A percentile compares a stretch with the other conserved stretches of the same genome.
phyloP scores from a whole-genome alignment of 2,329 filamentous ascomycete species.

The Phaeosphaeria sp. region DNA sequence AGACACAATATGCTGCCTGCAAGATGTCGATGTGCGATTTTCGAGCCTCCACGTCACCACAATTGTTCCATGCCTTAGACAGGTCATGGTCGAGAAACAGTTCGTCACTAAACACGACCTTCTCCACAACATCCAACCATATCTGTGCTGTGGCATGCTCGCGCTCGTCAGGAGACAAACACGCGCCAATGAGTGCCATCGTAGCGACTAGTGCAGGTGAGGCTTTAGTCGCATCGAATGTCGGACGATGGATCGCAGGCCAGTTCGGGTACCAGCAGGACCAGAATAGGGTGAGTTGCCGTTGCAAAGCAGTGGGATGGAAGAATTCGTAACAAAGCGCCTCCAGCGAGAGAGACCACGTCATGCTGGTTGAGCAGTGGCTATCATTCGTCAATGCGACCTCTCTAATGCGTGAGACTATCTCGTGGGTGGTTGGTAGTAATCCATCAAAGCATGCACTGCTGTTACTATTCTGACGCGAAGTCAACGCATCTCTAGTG shows the following conservation, averaged over 20 bases:
- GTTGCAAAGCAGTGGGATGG: background rate
- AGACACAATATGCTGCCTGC: no score
- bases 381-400: no score
- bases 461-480: no score
- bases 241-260: constrained; percentile 6
- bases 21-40: no score
- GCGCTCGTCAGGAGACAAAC: constrained; percentile 4
- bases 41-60: no score
- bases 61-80: no score
- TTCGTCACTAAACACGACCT: constrained; percentile 3
- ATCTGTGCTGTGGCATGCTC: constrained; percentile 2
- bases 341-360: constrained; percentile 2
- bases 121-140: constrained; percentile 6
- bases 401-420: no score
- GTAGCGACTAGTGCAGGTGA: constrained; percentile 1
- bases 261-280: constrained; percentile 9
- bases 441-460: no score
- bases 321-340: constrained; percentile 8
- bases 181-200: constrained; percentile 5
- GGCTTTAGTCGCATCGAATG: background rate
- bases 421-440: no score
- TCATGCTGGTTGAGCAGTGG: no score
- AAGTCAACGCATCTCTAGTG: no score
- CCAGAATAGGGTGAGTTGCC: constrained; percentile 6
- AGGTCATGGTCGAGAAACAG: background rate